Percentiles rank a stretch among this genome's conserved stretches.
These are phyloP conservation scores for Mytilinidion resinicola DNA, from an alignment of 495 filamentous ascomycete species.

Conservation along the genomic window DNA sequence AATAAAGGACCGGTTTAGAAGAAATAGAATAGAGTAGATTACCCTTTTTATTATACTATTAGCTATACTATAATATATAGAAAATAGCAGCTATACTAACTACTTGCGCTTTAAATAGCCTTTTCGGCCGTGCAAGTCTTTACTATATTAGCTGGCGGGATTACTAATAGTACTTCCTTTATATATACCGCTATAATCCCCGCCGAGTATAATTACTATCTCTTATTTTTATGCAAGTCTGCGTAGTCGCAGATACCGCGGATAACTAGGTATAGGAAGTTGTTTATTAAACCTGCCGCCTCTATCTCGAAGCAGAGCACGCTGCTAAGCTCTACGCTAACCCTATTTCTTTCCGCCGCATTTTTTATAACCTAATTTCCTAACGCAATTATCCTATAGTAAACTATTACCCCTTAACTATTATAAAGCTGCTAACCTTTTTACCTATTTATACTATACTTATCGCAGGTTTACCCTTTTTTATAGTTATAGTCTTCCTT, in stretches of 20 bases:
- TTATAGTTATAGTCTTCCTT: background rate
- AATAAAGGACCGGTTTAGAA: constrained; percentile 14
- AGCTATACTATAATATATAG: background rate
- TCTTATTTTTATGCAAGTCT: constrained; percentile 27
- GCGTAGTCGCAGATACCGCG: constrained; percentile 27
- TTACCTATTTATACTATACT: background rate
- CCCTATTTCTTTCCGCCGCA: constrained; percentile 1
- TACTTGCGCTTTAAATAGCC: background rate
- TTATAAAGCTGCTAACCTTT: background rate
- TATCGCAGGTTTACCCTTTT: background rate
- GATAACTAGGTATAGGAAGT: constrained; percentile 18
- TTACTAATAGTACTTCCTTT: constrained; percentile 10
- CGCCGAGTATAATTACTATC: constrained; percentile 23
- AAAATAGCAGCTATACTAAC: constrained; percentile 1
- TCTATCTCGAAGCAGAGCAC: constrained; percentile 29
- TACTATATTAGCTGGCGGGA: background rate
- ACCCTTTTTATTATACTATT: background rate
- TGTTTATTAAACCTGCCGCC: constrained; percentile 18
- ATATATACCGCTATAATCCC: constrained; percentile 16
- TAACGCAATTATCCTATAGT: constrained; percentile 24
- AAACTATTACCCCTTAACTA: constrained; percentile 6
- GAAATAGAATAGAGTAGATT: constrained; percentile 17
- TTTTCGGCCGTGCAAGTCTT: background rate
- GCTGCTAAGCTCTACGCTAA: constrained; percentile 5
- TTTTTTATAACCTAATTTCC: constrained; percentile 20